These are phyloP conservation scores for Lasiodiplodia citricola DNA, from an alignment of 2,329 filamentous ascomycete species.

Conservation along the genomic window DNA sequence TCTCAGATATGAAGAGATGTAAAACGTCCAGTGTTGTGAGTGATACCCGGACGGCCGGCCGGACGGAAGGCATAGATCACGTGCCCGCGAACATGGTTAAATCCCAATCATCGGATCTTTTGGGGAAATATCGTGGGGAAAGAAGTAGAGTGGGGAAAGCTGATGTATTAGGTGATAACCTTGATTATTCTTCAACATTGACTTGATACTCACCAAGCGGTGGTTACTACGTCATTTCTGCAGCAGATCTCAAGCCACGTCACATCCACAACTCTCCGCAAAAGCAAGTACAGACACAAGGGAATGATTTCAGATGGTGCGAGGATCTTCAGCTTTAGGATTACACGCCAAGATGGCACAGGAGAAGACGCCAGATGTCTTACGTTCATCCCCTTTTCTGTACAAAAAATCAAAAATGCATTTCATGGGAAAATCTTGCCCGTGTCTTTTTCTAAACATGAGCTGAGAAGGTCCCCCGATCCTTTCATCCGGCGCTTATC, in stretches of 20 bases:
- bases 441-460: slow-evolving; percentile 20
- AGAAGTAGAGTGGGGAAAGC: neutral
- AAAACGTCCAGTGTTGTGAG: too few species aligned
- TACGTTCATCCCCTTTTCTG: slow-evolving; percentile 24
- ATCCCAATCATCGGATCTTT: neutral
- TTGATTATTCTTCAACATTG: neutral
- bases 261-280: neutral
- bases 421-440: slow-evolving; percentile 21
- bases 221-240: neutral
- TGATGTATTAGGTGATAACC: neutral
- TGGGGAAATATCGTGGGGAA: neutral
- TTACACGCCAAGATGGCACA: slow-evolving; percentile 27
- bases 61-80: neutral
- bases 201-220: neutral
- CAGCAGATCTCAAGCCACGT: neutral
- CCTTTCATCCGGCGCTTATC: slow-evolving; percentile 21
- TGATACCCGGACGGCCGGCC: neutral
- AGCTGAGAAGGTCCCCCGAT: slow-evolving; percentile 2
- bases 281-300: neutral
- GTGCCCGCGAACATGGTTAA: neutral
- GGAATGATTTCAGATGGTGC: slow-evolving; percentile 23
- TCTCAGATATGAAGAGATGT: too few species aligned
- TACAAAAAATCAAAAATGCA: slow-evolving; percentile 26
- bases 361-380: slow-evolving; percentile 22
- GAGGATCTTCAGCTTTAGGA: slow-evolving; percentile 27